A percentile compares a stretch with the other conserved stretches of the same genome.
Evolutionary conservation across 2,329 filamentous ascomycete species (phyloP).

Genomic region (Colletotrichum orbiculare): DNA sequence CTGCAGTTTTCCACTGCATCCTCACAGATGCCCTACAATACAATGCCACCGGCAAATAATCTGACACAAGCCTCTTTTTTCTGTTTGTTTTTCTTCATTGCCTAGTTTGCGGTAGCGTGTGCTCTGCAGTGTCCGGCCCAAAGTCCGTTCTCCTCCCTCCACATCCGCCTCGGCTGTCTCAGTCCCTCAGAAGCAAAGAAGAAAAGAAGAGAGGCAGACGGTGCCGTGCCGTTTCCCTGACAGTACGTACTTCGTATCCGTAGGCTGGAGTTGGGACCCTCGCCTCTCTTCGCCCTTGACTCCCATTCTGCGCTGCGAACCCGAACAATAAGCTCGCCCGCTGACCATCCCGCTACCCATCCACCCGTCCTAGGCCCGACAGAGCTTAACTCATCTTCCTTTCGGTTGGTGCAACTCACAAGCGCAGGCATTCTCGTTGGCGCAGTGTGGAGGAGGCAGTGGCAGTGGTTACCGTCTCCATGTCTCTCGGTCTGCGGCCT

Average conservation of each 20-base stretch:
- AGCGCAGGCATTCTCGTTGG: conserved; percentile 3
- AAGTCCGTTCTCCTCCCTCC: conserved; percentile 1
- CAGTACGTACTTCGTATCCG: too few species aligned
- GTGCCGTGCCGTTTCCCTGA: too few species aligned
- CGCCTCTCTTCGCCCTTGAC: background rate
- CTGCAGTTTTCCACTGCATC: too few species aligned
- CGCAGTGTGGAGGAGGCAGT: conserved; percentile 26
- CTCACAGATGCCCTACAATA: too few species aligned
- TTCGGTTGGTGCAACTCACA: conserved; percentile 15
- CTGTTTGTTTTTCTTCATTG: conserved; percentile 16
- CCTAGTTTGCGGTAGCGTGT: background rate
- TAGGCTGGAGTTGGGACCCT: too few species aligned
- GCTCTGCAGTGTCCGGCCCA: background rate
- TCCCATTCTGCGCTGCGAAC: background rate
- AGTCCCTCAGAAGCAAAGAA: conserved; percentile 18
- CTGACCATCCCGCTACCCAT: conserved; percentile 2
- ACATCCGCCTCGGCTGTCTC: conserved; percentile 18
- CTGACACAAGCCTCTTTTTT: conserved; percentile 23
- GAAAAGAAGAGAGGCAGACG: conserved; percentile 9
- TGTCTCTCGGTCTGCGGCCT: conserved; percentile 3
- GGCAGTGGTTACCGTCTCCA: conserved; percentile 2
- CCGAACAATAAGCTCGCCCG: conserved; percentile 12
- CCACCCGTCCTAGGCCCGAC: conserved; percentile 20
- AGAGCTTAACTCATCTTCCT: conserved; percentile 18
- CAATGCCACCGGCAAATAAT: too few species aligned